Conservation (phyloP, 2,329 filamentous ascomycete genomes). For the Aspergillus calidoustus region DNA sequence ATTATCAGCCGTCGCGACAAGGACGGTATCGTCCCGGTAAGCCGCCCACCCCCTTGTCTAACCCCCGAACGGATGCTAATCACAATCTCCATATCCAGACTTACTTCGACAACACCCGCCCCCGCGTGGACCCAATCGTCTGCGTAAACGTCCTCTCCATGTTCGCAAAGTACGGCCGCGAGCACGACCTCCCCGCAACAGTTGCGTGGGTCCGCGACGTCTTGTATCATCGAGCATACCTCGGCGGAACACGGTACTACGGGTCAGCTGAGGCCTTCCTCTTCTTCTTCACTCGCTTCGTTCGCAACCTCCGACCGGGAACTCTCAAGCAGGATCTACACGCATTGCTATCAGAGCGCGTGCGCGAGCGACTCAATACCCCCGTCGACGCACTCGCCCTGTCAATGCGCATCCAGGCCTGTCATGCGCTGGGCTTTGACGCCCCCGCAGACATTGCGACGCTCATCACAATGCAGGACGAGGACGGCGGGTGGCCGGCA, state of each 20-base stretch:
- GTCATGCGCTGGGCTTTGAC: not conserved
- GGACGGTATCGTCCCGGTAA: constrained; percentile 31
- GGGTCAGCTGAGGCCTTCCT: constrained; percentile 38
- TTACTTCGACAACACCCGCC: constrained; percentile 35
- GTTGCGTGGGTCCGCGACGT: constrained; percentile 29
- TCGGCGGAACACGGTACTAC: constrained; percentile 41
- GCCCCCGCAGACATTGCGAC: constrained; percentile 12
- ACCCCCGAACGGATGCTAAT: not conserved
- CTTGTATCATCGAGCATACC: constrained; percentile 32
- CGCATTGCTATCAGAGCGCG: not conserved
- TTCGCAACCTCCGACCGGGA: not conserved
- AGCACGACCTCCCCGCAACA: constrained; percentile 30
- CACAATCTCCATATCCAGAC: constrained; percentile 22
- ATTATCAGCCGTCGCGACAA: constrained; percentile 26
- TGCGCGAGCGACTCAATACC: constrained; percentile 8
- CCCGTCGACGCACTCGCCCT: constrained; percentile 1
- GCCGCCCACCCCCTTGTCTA: not conserved
- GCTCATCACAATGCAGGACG: constrained; percentile 34
- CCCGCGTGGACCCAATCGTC: constrained; percentile 29
- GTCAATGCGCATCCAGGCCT: constrained; percentile 3
- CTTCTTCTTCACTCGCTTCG: constrained; percentile 30
- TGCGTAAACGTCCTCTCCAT: constrained; percentile 38
- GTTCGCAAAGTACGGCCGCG: constrained; percentile 38
- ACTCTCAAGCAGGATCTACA: not conserved
- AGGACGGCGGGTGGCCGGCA: constrained; percentile 43